Evolutionary conservation across 805 yeast genomes (phyloP), one percentile per base, ranked within the genome.

Genomic region (Zygotorulaspora sp.): DNA sequence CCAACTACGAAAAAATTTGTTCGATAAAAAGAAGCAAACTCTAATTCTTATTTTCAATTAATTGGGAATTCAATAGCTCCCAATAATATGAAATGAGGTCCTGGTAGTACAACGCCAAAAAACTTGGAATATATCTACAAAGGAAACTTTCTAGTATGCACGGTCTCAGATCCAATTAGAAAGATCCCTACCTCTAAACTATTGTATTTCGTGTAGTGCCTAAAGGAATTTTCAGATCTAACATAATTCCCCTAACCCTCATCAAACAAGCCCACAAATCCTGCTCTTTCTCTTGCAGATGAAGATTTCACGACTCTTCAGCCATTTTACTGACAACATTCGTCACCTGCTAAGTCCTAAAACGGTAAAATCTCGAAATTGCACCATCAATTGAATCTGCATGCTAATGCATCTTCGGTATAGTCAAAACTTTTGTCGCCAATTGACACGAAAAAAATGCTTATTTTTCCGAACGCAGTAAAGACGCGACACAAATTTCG

Each of bases 281-380:
- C n/a, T n/a, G n/a, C n/a, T n/a, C n/a, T n/a, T n/a, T n/a, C n/a
- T n/a, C n/a, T n/a, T n/a, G n/a, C n/a, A n/a, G n/a, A n/a, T n/a
- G n/a, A n/a, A n/a, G n/a, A n/a, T n/a, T n/a, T n/a, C n/a, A n/a
- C n/a, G n/a, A n/a, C n/a, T n/a, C n/a, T 21, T 10, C 23, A 21
- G 9, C 23, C 10, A 14, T 26, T 17, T 26, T 4, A 5, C 17
- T 9, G 30, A n/a, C 16, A 14, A n/a, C 30, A 12, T 12, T 14
- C 30, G 30, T 26, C 9, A 12, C 17, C 30, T 12, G 30, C 10
- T 11, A 3, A 26, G 32, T 28, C 42, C 42, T 19, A 38, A 38
- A 38, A 38, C 19, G 42, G 42, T 28, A 38, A 38, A 38, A 38
- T 23, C 34, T 38, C 37, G 30, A 38, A 36, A 26, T 26, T 6